These are phyloP conservation scores for Cladophialophora immunda DNA, from an alignment of 2,329 filamentous ascomycete genomes.

Conservation along the genomic window DNA sequence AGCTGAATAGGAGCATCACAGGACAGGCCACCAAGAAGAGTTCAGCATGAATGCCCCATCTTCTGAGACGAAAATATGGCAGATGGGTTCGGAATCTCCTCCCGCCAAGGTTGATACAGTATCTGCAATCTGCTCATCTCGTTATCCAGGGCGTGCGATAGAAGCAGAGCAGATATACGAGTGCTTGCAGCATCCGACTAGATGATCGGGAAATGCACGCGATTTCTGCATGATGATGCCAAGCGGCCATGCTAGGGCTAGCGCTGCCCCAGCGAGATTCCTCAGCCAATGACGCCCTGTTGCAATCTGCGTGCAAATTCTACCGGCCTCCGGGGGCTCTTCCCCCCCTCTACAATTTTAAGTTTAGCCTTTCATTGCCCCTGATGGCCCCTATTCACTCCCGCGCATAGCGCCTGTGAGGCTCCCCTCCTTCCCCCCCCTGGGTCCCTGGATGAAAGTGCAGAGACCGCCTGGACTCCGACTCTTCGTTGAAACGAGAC, in stretches of 20 bases:
- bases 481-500: background rate
- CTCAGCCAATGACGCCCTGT: background rate
- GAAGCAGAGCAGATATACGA: background rate
- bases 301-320: slow-evolving; percentile 7
- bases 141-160: background rate
- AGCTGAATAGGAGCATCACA: background rate
- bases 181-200: background rate
- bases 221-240: slow-evolving; percentile 15
- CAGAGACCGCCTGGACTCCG: background rate
- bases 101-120: background rate
- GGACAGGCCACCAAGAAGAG: background rate
- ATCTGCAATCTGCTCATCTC: background rate
- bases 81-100: background rate
- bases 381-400: background rate
- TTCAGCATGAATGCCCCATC: background rate
- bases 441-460: background rate
- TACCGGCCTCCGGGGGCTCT: background rate
- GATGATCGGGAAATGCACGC: background rate
- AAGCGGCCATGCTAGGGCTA: background rate
- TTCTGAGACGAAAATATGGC: background rate
- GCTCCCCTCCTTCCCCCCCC: background rate
- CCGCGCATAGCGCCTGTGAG: background rate
- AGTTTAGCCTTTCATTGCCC: background rate
- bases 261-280: too few species aligned
- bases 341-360: background rate